Evolutionary conservation across 805 yeast genomes (phyloP).

Genomic region (Zygotorulaspora sp.): DNA sequence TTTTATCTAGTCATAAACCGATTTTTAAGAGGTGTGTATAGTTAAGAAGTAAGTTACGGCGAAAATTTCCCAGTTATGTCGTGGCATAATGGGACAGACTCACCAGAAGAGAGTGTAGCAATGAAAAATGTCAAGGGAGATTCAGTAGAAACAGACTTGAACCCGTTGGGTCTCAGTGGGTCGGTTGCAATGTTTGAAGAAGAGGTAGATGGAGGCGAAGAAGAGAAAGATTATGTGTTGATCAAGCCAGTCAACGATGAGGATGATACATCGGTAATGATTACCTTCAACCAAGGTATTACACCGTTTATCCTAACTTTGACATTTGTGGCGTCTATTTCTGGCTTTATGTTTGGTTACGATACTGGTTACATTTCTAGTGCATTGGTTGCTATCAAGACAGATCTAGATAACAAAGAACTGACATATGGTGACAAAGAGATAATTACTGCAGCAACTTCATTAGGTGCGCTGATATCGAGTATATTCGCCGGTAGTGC

Average conservation of each 20-base stretch:
- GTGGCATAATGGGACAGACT: conserved; percentile 5
- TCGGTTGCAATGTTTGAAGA: conserved; percentile 10
- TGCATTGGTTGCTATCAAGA: conserved; percentile 81
- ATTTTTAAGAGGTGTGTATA: no score
- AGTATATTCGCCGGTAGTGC: conserved; percentile 72
- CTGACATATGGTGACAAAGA: conserved; percentile 79
- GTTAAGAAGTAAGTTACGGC: no score
- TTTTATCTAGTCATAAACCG: no score
- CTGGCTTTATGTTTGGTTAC: conserved; percentile 96
- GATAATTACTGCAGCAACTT: conserved; percentile 89
- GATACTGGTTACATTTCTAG: conserved; percentile 97
- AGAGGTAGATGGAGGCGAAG: conserved; percentile 10
- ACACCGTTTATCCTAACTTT: conserved; percentile 61
- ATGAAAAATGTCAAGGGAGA: conserved; percentile 11
- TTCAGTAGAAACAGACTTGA: background rate
- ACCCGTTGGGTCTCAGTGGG: conserved; percentile 4
- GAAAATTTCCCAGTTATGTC: conserved; percentile 1
- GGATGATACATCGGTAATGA: conserved; percentile 45
- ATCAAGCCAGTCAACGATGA: conserved; percentile 43
- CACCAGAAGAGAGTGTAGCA: conserved; percentile 9
- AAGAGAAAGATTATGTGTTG: conserved; percentile 21
- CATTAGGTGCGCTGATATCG: conserved; percentile 85
- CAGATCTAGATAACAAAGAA: conserved; percentile 56
- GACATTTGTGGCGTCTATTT: conserved; percentile 76
- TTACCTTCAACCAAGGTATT: conserved; percentile 50